Evolutionary conservation across 352 stramenopile genomes (phyloP).

Genomic region (Pythium coloratum): DNA sequence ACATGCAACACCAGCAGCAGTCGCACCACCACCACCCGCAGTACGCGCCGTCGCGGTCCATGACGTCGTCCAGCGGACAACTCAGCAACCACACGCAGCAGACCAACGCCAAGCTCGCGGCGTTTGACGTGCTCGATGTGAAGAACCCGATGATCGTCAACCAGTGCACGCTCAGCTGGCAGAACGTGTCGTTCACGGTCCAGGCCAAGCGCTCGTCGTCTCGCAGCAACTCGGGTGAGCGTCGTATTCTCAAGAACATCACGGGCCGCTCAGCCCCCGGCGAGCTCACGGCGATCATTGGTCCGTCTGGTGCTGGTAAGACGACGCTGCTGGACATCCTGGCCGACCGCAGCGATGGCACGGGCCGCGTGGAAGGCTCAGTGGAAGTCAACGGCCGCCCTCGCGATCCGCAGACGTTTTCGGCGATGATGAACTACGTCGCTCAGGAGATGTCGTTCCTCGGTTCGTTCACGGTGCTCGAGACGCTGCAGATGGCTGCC

Average conservation of each 20-base stretch:
- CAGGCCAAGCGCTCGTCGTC: slow-evolving; percentile 21
- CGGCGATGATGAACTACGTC: slow-evolving; percentile 58
- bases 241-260: slow-evolving; percentile 55
- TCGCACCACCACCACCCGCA: background rate
- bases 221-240: background rate
- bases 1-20: background rate
- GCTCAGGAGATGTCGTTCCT: slow-evolving; percentile 53
- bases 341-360: background rate
- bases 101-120: slow-evolving; percentile 4
- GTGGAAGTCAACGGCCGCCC: slow-evolving; percentile 38
- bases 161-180: slow-evolving; percentile 63
- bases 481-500: slow-evolving; percentile 67
- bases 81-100: slow-evolving; percentile 5
- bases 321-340: slow-evolving; percentile 19
- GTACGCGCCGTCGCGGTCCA: slow-evolving; percentile 1
- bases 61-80: slow-evolving; percentile 1
- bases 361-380: background rate
- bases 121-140: slow-evolving; percentile 26
- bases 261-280: slow-evolving; percentile 54
- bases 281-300: slow-evolving; percentile 71
- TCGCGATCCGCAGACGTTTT: slow-evolving; percentile 40
- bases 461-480: slow-evolving; percentile 62
- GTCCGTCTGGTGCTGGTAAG: slow-evolving; percentile 63
- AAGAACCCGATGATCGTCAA: slow-evolving; percentile 27
- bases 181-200: slow-evolving; percentile 64